Base-by-base conservation (phyloP, 2,329 filamentous ascomycete species). In the Capronia americana region DNA sequence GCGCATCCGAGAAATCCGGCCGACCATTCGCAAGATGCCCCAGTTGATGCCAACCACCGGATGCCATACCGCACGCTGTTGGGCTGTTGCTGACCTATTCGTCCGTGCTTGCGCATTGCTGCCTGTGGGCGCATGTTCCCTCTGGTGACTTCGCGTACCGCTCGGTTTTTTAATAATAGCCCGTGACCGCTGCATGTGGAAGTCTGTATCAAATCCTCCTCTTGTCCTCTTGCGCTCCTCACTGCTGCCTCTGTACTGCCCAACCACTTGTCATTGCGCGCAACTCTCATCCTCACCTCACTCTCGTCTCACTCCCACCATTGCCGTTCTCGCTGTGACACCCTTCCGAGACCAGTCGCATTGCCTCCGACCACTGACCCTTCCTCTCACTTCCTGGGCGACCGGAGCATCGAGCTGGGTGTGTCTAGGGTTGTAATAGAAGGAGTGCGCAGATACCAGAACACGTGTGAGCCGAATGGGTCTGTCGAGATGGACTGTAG, bases 1-100 rank as follows among this genome's bases (percentile, higher is more conserved):
- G 57, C 64, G 67, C 67, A 68, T 70, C 68, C 68, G 68, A 70
- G 59, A 65, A 68, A 62, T 70, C 68, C 68, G 68, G 63, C 63
- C 63, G 44, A 38, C 50, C 30, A 26, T 50, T 30, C 59, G 46
- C 58, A 53, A 51, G 48, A 53, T 32, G 58, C 58, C 54, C 48
- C 30, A 53, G 26, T 46, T 26, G 46, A 61, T 61, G 58, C 58
- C 58, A 53, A 53, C 23, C 48, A 24, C 51, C 24, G 57, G 57
- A 59, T 59, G 57, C 24, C 44, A 59, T 50, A n/a, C 57, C 23
- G 24, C n/a, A 48, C 11, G 53, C 61, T 34, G 30, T 30, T 56
- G 44, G 30, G 61, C 61, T 14, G 24, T 34, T 61, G 60, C 63
- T 66, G 59, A 66, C 59, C 66, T 60, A 65, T 63, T 65, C 57